A percentile compares a stretch with the other conserved stretches of the same genome.
Conservation (phyloP, 495 filamentous ascomycete species). For the Amphirosellinia nigrospora region DNA sequence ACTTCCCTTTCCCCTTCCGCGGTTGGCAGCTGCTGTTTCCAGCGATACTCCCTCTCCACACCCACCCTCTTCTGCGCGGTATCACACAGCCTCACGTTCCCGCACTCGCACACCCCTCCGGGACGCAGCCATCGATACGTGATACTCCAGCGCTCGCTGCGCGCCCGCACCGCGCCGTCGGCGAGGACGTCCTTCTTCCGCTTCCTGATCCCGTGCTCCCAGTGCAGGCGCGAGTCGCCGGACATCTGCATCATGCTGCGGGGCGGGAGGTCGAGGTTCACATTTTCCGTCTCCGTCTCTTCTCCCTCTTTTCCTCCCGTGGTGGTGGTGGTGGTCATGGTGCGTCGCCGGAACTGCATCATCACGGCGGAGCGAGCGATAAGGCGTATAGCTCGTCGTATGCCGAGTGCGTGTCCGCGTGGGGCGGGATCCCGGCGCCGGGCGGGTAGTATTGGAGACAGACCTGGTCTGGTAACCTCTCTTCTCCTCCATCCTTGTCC, state of each 20-base stretch:
- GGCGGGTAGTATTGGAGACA: constrained; percentile 35
- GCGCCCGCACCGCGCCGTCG: constrained; percentile 28
- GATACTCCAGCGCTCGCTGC: constrained; percentile 33
- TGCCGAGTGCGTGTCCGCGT: constrained; percentile 32
- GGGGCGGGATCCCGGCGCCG: constrained; percentile 34
- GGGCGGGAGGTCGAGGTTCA: constrained; percentile 30
- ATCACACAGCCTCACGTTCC: constrained; percentile 31
- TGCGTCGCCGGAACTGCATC: constrained; percentile 31
- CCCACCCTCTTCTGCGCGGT: constrained; percentile 31
- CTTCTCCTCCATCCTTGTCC: background rate
- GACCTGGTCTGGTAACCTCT: constrained; percentile 29
- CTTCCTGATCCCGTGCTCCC: constrained; percentile 36
- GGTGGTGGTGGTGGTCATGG: background rate
- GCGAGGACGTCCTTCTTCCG: constrained; percentile 33
- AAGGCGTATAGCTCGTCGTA: constrained; percentile 34
- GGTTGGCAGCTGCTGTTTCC: constrained; percentile 14
- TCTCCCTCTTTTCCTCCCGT: background rate
- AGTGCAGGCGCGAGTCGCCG: constrained; percentile 31
- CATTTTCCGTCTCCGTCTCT: constrained; percentile 3
- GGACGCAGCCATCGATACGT: constrained; percentile 34
- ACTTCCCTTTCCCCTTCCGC: background rate
- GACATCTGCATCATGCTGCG: constrained; percentile 38
- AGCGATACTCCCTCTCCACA: constrained; percentile 30
- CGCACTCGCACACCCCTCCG: constrained; percentile 31
- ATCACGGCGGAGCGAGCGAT: constrained; percentile 25